Percentiles rank a stretch among this genome's conserved stretches.
These are phyloP conservation scores for Atalantia buxifolia DNA, from an alignment of 345 rosid genomes.

Conservation along the genomic window DNA sequence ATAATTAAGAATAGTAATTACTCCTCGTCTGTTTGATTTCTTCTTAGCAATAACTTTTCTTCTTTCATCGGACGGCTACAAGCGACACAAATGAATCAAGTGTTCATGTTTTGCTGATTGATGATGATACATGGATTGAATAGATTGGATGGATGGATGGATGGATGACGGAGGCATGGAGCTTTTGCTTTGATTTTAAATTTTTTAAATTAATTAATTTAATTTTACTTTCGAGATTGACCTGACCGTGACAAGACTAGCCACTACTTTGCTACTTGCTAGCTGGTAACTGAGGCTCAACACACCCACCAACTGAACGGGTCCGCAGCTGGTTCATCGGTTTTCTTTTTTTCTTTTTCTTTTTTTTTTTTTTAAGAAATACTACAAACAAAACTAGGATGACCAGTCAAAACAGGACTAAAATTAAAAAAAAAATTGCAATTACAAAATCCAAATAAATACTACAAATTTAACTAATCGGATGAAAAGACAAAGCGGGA, in stretches of 20 bases:
- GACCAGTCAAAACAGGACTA: not conserved
- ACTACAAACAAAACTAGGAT: not conserved
- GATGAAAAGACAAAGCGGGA: not conserved
- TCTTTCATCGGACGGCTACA: constrained; percentile 16
- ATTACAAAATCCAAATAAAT: not conserved
- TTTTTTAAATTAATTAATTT: not conserved
- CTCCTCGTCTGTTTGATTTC: constrained; percentile 1
- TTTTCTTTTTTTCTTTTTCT: not conserved
- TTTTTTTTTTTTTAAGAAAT: not conserved
- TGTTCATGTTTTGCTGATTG: not conserved
- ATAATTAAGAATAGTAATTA: not conserved
- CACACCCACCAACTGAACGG: not conserved
- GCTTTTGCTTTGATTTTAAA: not conserved
- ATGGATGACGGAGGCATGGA: not conserved
- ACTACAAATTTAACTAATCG: not conserved
- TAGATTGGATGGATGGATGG: not conserved
- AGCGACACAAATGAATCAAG: not conserved
- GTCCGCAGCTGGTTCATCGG: not conserved
- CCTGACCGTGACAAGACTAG: not conserved
- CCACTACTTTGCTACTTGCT: not conserved
- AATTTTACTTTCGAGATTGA: not conserved
- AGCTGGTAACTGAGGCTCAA: not conserved
- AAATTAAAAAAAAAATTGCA: too few relatives aligned
- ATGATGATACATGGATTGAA: not conserved
- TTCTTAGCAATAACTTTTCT: not conserved